Evolutionary conservation across 257 asterid genomes (phyloP), one percentile per base, ranked within the genome.

Genomic region (Lithospermum erythrorhizon): DNA sequence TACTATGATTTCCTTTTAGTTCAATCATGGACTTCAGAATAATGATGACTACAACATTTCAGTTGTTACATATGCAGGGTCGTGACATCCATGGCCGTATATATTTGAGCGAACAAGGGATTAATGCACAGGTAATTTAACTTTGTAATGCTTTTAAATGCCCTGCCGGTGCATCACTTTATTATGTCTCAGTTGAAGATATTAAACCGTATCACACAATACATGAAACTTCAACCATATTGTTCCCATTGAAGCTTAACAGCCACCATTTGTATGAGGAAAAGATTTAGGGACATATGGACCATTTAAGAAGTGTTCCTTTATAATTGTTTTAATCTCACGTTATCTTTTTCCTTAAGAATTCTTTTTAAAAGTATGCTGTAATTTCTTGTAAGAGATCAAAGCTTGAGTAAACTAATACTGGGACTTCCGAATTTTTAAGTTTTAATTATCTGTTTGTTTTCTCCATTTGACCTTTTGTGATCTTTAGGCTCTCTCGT

Each of bases 91-190:
- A 78, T 51, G 98, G 98, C 13, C 94, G 97, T 52, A 84, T 91
- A 71, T 91, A 91, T 79, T 57, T 91, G 83, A 91, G 86, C 56
- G 90, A 88, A 72, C 95, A 91, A 75, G 98, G 98, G 63, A 86
- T 91, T 63, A 91, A 91, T 58, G 98, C 97, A 5, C 98, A 91
- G 95, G 98, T 91, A 71, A 48, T 70, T 57, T 52, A 17, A 22
- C 24, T 53, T 29, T 61, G 49, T 27, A 59, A 45, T 53, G 18
- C 47, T 53, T 54, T 57, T 58, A 61, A 35, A 19, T 59, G 52
- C 30, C 18, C n/a, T 5, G 10, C n/a, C 41, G 35, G 10, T 52
- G 11, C 20, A 21, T 29, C 21, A 24, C 21, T 21, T 0, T 32
- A 0, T 4, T 52, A 64, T 52, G 35, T 49, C 32, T 23, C n/a